Conservation (phyloP, 441 rosid genomes). For the Arabidopsis hybrid region DNA sequence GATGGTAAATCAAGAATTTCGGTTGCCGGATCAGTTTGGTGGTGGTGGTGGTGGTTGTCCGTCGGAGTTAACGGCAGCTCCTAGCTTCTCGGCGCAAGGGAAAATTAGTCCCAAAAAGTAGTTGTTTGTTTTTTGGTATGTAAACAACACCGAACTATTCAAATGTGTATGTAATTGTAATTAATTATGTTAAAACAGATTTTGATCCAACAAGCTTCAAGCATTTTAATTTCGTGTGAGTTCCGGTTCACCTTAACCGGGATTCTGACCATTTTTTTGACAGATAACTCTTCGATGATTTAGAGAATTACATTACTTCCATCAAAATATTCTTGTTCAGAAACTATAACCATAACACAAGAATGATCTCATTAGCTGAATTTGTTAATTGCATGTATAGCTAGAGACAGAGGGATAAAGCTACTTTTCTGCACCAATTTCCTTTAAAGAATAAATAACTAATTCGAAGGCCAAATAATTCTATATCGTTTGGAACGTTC, state of each 20-base stretch:
- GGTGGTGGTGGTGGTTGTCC: slow-evolving; percentile 36
- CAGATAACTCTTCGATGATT: not conserved
- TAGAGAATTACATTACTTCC: not conserved
- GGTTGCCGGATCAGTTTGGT: slow-evolving; percentile 16
- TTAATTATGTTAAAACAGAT: not conserved
- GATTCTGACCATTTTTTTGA: not conserved
- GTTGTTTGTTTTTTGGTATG: not conserved
- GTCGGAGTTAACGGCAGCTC: slow-evolving; percentile 41
- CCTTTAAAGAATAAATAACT: too few species aligned
- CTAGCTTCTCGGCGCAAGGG: slow-evolving; percentile 54
- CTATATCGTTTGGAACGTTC: not conserved
- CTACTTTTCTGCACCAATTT: not conserved
- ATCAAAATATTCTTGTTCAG: not conserved
- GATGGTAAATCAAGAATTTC: slow-evolving; percentile 41
- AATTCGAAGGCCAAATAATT: not conserved
- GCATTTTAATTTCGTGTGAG: not conserved
- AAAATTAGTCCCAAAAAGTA: slow-evolving; percentile 47
- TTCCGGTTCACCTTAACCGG: slow-evolving; percentile 5
- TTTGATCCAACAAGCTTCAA: not conserved
- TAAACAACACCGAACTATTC: not conserved
- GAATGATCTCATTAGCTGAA: not conserved
- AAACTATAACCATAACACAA: not conserved
- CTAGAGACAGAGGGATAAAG: too few species aligned
- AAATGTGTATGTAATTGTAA: slow-evolving; percentile 20
- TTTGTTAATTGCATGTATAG: too few species aligned